Percentiles rank a stretch among this genome's conserved stretches.
Evolutionary conservation across 2,329 filamentous ascomycete genomes (phyloP).

Genomic region (Diaporthe batatas): DNA sequence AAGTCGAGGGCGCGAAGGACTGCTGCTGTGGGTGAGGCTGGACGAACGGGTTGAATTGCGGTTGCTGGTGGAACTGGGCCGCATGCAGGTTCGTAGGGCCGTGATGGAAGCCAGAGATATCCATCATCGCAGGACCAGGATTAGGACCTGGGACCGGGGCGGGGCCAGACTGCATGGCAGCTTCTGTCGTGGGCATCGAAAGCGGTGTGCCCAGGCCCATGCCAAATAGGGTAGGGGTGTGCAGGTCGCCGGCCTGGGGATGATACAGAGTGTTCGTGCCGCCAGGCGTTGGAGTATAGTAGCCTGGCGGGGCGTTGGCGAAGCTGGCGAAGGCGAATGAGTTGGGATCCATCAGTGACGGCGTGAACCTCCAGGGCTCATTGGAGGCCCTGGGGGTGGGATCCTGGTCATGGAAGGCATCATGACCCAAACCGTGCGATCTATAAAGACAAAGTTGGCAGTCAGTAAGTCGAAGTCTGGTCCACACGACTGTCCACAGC

Average conservation of each 20-base stretch:
- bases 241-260: slow-evolving; percentile 85
- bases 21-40: slow-evolving; percentile 68
- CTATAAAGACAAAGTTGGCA: slow-evolving; percentile 55
- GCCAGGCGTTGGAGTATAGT: slow-evolving; percentile 90
- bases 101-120: slow-evolving; percentile 76
- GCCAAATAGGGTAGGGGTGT: slow-evolving; percentile 83
- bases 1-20: slow-evolving; percentile 82
- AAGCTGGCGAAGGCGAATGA: slow-evolving; percentile 85
- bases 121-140: slow-evolving; percentile 68
- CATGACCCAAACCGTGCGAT: slow-evolving; percentile 55
- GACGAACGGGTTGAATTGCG: slow-evolving; percentile 79
- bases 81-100: slow-evolving; percentile 55
- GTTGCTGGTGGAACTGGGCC: slow-evolving; percentile 69
- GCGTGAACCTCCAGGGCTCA: slow-evolving; percentile 89
- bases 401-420: slow-evolving; percentile 77
- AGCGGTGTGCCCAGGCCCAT: slow-evolving; percentile 86
- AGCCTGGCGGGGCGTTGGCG: slow-evolving; percentile 82
- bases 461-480: slow-evolving; percentile 4
- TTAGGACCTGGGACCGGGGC: slow-evolving; percentile 1
- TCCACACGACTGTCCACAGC: not conserved
- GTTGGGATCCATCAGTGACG: slow-evolving; percentile 88
- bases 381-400: slow-evolving; percentile 84
- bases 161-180: slow-evolving; percentile 70
- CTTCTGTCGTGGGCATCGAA: slow-evolving; percentile 79
- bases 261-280: slow-evolving; percentile 86